Percentiles rank a stretch among this genome's conserved stretches.
phyloP scores from a whole-genome alignment of 768 basidiomycete species.

The Filobasidium floriforme region DNA sequence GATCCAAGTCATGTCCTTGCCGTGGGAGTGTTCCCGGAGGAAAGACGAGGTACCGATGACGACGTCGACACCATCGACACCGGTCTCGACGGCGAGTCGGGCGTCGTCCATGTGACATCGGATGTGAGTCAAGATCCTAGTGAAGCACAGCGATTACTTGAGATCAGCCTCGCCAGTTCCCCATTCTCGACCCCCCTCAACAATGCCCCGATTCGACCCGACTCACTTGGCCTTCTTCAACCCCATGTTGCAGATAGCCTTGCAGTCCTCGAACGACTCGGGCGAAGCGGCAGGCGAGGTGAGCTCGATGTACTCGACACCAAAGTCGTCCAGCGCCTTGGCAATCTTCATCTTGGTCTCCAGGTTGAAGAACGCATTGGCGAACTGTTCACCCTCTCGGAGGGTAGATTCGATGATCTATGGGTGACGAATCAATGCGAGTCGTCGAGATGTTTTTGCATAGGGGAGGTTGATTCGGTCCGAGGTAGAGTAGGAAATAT shows the following conservation, averaged over 20 bases:
- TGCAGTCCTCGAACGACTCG: conserved; percentile 86
- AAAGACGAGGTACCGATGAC: conserved; percentile 99
- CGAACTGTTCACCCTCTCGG: conserved; percentile 97
- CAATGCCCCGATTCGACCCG: not conserved
- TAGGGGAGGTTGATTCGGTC: not conserved
- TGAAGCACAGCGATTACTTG: not conserved
- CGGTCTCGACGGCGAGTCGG: conserved; percentile 93
- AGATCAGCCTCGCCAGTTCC: conserved; percentile 30
- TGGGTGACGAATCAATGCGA: conserved; percentile 23
- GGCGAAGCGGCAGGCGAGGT: conserved; percentile 97
- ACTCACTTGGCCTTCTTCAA: conserved; percentile 56
- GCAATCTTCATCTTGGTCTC: conserved; percentile 99
- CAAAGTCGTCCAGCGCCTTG: conserved; percentile 94
- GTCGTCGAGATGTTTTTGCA: not conserved
- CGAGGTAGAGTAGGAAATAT: not conserved
- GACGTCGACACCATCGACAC: conserved; percentile 97
- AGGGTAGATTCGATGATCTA: conserved; percentile 91
- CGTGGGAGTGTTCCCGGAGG: conserved; percentile 98
- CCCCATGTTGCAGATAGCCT: conserved; percentile 97
- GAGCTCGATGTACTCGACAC: conserved; percentile 98
- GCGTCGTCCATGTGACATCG: conserved; percentile 99
- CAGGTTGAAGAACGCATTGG: conserved; percentile 98
- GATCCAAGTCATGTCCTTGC: conserved; percentile 99
- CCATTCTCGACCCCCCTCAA: conserved; percentile 71
- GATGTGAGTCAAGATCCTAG: conserved; percentile 95